A percentile compares a stretch with the other conserved stretches of the same genome.
Evolutionary conservation across 768 basidiomycete species (phyloP).

Genomic region (Pisolithus tinctorius): DNA sequence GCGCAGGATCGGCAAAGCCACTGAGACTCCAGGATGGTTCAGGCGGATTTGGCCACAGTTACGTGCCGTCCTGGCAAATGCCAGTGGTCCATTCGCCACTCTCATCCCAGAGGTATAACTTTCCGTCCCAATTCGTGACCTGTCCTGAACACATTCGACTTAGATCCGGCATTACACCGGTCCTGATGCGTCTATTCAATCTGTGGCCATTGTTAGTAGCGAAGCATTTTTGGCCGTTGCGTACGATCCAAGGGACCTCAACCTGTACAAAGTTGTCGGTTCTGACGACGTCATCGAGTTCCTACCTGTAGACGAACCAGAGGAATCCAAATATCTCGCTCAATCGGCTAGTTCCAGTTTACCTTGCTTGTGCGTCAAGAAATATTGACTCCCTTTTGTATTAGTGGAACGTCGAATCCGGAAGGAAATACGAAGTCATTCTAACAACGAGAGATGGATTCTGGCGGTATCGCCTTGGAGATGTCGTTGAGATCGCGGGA

Average conservation of each 20-base stretch:
- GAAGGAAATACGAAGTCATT: constrained; percentile 12
- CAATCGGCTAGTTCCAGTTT: constrained; percentile 9
- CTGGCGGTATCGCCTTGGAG: too few relatives aligned
- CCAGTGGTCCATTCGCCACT: constrained; percentile 15
- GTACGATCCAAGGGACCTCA: constrained; percentile 15
- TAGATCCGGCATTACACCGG: constrained; percentile 14
- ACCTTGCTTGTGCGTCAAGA: background rate
- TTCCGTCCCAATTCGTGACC: constrained; percentile 4
- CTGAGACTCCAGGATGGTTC: constrained; percentile 10
- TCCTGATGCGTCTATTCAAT: constrained; percentile 13
- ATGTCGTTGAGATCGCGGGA: constrained; percentile 13
- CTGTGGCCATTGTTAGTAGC: constrained; percentile 16
- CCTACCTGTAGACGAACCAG: constrained; percentile 7
- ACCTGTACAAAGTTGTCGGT: constrained; percentile 10
- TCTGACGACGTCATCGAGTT: too few relatives aligned
- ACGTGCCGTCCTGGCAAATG: constrained; percentile 10
- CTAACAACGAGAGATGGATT: constrained; percentile 11
- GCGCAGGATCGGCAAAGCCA: constrained; percentile 1
- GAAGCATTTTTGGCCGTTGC: constrained; percentile 16
- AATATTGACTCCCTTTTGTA: background rate
- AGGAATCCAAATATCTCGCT: constrained; percentile 14
- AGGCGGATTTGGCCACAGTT: constrained; percentile 15
- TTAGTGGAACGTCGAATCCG: constrained; percentile 16
- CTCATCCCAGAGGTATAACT: too few relatives aligned
- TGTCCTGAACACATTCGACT: constrained; percentile 2